These are phyloP conservation scores for Blastobotrys muscicola DNA, from an alignment of 805 yeast genomes.

Conservation along the genomic window DNA sequence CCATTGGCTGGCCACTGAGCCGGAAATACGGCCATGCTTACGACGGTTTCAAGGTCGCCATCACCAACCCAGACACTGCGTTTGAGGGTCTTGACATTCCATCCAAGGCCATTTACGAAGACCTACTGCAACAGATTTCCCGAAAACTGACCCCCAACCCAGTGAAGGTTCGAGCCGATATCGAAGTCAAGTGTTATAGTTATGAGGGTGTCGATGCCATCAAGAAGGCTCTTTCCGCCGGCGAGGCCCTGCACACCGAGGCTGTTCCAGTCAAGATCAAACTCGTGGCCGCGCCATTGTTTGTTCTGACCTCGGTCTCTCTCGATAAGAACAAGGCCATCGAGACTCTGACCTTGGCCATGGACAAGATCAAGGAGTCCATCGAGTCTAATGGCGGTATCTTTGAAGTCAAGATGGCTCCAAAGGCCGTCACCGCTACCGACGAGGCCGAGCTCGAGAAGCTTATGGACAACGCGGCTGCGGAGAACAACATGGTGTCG, in stretches of 20 bases:
- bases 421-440: conserved; percentile 96
- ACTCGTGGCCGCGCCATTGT: conserved; percentile 94
- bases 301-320: conserved; percentile 87
- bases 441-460: conserved; percentile 98
- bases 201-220: conserved; percentile 98
- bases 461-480: conserved; percentile 84
- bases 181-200: conserved; percentile 92
- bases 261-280: conserved; percentile 84
- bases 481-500: conserved; percentile 76
- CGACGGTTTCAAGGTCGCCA: conserved; percentile 93
- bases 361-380: conserved; percentile 59
- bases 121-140: conserved; percentile 76
- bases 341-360: conserved; percentile 67
- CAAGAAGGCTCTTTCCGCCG: conserved; percentile 76
- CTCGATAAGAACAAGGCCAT: conserved; percentile 87
- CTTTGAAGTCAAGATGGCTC: conserved; percentile 92
- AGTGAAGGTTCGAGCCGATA: conserved; percentile 95
- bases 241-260: conserved; percentile 76
- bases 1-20: conserved; percentile 96
- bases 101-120: conserved; percentile 64
- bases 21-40: conserved; percentile 93
- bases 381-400: conserved; percentile 73
- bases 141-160: conserved; percentile 97
- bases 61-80: conserved; percentile 75
- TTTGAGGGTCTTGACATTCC: conserved; percentile 75